Evolutionary conservation across 495 filamentous ascomycete genomes (phyloP).

Genomic region (Penicillium cataractarum): DNA sequence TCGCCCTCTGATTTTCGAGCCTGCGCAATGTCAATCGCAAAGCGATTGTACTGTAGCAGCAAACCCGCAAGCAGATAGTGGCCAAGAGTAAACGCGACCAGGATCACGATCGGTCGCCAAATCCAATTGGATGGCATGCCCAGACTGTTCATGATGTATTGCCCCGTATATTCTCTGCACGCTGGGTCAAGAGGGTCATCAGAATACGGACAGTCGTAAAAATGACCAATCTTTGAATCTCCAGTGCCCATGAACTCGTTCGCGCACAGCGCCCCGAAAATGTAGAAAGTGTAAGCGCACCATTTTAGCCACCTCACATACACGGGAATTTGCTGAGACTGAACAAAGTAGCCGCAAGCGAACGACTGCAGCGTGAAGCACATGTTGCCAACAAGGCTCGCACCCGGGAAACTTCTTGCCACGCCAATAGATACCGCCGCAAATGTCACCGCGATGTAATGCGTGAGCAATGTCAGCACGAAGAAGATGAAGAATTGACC

Average conservation of each 20-base stretch:
- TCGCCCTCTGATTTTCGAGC: conserved; percentile 58
- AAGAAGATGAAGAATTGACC: conserved; percentile 72
- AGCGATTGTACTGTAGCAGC: conserved; percentile 58
- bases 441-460: conserved; percentile 68
- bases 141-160: conserved; percentile 65
- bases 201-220: conserved; percentile 69
- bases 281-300: conserved; percentile 63
- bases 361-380: conserved; percentile 71
- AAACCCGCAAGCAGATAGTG: conserved; percentile 60
- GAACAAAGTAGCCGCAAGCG: conserved; percentile 73
- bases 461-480: conserved; percentile 60
- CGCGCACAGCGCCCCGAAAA: conserved; percentile 64
- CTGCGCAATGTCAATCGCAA: conserved; percentile 63
- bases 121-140: conserved; percentile 67
- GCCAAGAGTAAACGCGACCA: conserved; percentile 58
- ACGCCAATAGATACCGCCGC: conserved; percentile 62
- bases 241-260: conserved; percentile 67
- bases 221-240: conserved; percentile 43
- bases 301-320: conserved; percentile 74
- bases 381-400: conserved; percentile 67
- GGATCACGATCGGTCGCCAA: conserved; percentile 61
- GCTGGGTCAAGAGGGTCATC: conserved; percentile 57
- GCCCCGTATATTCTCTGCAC: conserved; percentile 68
- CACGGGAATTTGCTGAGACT: conserved; percentile 69
- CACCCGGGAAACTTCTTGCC: conserved; percentile 63